Percentiles rank a stretch among this genome's conserved stretches.
These are phyloP conservation scores for Bathelium albidoporum DNA, from an alignment of 495 filamentous ascomycete species.

Conservation along the genomic window DNA sequence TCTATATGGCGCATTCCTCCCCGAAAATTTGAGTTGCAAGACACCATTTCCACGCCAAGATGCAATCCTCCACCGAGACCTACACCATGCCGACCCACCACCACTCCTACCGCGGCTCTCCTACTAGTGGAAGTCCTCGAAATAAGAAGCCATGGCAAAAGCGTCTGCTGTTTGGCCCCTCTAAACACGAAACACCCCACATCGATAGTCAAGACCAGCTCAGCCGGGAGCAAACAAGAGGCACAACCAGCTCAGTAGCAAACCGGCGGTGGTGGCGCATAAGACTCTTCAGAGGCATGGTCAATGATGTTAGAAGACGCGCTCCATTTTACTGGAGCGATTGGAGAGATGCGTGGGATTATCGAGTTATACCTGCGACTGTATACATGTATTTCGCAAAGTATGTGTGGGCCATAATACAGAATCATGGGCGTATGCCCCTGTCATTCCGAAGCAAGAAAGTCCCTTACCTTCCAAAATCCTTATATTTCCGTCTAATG, in stretches of 20 bases:
- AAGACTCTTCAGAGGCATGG: slow-evolving; percentile 32
- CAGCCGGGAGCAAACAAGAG: slow-evolving; percentile 7
- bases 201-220: slow-evolving; percentile 6
- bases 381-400: slow-evolving; percentile 39
- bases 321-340: slow-evolving; percentile 36
- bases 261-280: slow-evolving; percentile 13
- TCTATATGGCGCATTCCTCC: not conserved
- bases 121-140: not conserved
- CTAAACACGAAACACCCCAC: not conserved
- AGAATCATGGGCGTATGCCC: not conserved
- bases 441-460: not conserved
- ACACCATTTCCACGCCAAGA: not conserved
- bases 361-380: slow-evolving; percentile 33
- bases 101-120: not conserved
- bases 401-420: not conserved
- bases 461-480: not conserved
- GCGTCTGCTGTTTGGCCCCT: not conserved
- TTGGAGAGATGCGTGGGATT: slow-evolving; percentile 34
- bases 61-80: slow-evolving; percentile 1
- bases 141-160: slow-evolving; percentile 2
- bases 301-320: slow-evolving; percentile 33
- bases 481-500: not conserved
- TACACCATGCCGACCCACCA: not conserved
- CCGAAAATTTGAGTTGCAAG: not conserved
- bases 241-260: slow-evolving; percentile 2